phyloP scores from a whole-genome alignment of 228 moss, liverwort and hornwort species.

The Sphagnum fallax region DNA sequence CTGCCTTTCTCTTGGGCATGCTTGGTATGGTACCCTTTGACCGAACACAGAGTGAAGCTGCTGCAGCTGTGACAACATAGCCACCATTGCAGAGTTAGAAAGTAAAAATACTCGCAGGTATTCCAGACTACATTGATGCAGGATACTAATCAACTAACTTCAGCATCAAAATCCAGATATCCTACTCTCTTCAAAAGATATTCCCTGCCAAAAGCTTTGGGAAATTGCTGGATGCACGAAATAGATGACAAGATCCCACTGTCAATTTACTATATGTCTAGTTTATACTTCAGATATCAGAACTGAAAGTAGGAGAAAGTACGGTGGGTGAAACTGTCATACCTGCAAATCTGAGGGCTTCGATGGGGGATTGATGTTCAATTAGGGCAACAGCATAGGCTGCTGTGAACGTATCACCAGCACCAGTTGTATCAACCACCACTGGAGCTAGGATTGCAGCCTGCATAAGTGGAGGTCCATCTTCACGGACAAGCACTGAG shows the following conservation, averaged over 20 bases:
- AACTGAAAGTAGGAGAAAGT: neutral
- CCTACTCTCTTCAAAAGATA: no score
- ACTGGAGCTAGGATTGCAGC: constrained; percentile 55
- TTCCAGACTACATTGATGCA: no score
- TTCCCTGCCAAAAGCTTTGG: no score
- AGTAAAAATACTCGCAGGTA: neutral
- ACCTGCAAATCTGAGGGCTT: constrained; percentile 94
- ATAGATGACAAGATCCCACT: no score
- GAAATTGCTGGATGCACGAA: no score
- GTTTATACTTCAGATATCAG: neutral
- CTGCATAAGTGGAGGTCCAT: constrained; percentile 60
- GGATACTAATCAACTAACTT: no score
- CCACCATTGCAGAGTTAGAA: neutral
- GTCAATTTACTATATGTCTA: neutral
- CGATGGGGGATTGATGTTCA: constrained; percentile 56
- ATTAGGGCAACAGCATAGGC: constrained; percentile 76
- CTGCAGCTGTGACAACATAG: constrained; percentile 40
- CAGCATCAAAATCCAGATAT: no score
- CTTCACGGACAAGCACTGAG: constrained; percentile 63
- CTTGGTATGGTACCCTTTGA: constrained; percentile 86
- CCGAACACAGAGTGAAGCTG: constrained; percentile 75
- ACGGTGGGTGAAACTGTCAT: no score
- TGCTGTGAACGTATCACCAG: constrained; percentile 91
- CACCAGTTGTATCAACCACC: constrained; percentile 91
- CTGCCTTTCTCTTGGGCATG: constrained; percentile 76